These are phyloP conservation scores for Sarocladium oryzae DNA, from an alignment of 2,329 filamentous ascomycete species.

Conservation along the genomic window DNA sequence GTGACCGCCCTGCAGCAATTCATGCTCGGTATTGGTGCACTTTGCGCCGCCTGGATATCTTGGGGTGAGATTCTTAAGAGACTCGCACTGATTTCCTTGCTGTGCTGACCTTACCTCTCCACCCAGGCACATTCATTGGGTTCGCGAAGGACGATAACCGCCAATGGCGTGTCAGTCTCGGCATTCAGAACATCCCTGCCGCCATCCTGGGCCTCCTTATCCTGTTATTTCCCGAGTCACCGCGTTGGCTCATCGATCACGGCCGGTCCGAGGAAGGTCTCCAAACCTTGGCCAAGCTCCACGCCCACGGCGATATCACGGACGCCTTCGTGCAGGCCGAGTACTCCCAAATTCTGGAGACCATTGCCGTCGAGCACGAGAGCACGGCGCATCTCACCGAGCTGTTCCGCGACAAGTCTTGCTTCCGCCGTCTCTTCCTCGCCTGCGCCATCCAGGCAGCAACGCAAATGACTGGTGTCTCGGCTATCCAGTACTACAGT, in stretches of 20 bases:
- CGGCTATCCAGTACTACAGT: slow-evolving; percentile 70
- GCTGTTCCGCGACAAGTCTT: slow-evolving; percentile 54
- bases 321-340: slow-evolving; percentile 69
- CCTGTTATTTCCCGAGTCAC: slow-evolving; percentile 62
- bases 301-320: slow-evolving; percentile 58
- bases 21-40: slow-evolving; percentile 70
- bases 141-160: slow-evolving; percentile 16
- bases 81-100: no score
- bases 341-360: slow-evolving; percentile 62
- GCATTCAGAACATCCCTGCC: slow-evolving; percentile 66
- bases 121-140: slow-evolving; percentile 23
- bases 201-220: slow-evolving; percentile 59
- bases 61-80: no score
- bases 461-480: slow-evolving; percentile 71
- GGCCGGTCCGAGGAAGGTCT: slow-evolving; percentile 59
- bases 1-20: slow-evolving; percentile 75
- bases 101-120: no score
- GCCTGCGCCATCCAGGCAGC: slow-evolving; percentile 63
- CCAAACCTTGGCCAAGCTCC: slow-evolving; percentile 59
- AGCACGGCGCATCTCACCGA: slow-evolving; percentile 61
- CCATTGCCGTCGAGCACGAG: slow-evolving; percentile 49
- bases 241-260: slow-evolving; percentile 71
- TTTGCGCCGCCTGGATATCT: slow-evolving; percentile 63
- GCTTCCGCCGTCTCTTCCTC: slow-evolving; percentile 66
- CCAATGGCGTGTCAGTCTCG: slow-evolving; percentile 41